Percentiles rank a stretch among this genome's conserved stretches.
Evolutionary conservation across 768 basidiomycete genomes (phyloP).

Genomic region (Coprinopsis cinerea): DNA sequence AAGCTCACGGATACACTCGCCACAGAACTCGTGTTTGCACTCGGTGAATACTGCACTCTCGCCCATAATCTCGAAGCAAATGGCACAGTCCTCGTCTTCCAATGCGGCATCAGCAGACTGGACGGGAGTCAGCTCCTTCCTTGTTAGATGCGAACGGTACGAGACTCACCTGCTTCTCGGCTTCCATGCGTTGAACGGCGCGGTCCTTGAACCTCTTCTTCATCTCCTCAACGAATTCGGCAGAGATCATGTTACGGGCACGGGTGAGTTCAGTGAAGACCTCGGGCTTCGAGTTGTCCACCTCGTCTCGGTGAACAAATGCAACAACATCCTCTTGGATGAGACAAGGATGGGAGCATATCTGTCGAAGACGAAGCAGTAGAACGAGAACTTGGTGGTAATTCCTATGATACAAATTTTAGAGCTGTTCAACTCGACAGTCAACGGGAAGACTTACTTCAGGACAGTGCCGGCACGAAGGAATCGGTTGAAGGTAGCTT

Average conservation of each 20-base stretch:
- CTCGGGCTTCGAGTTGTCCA: conserved; percentile 24
- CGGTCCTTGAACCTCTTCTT: conserved; percentile 39
- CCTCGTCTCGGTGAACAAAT: conserved; percentile 36
- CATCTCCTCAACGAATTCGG: conserved; percentile 46
- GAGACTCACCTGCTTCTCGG: conserved; percentile 45
- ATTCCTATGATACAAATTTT: conserved; percentile 30
- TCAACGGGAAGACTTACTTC: conserved; percentile 34
- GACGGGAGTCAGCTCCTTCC: too few relatives aligned
- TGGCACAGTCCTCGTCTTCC: conserved; percentile 57
- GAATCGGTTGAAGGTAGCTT: conserved; percentile 60
- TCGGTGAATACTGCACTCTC: conserved; percentile 46
- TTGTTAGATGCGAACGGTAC: too few relatives aligned
- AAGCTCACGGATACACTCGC: conserved; percentile 46
- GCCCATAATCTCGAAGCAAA: conserved; percentile 56
- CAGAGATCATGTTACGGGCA: conserved; percentile 36
- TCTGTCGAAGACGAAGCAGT: conserved; percentile 53
- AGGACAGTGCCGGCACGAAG: conserved; percentile 59
- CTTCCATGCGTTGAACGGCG: conserved; percentile 37
- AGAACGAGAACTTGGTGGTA: conserved; percentile 50
- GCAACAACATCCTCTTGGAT: conserved; percentile 51
- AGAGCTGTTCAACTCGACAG: neutral
- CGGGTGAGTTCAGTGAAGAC: conserved; percentile 38
- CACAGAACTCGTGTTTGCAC: conserved; percentile 61
- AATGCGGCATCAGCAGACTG: conserved; percentile 43
- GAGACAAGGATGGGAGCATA: conserved; percentile 63